Conservation (phyloP, 2,329 filamentous ascomycete species). For the Monilinia fructigena region DNA sequence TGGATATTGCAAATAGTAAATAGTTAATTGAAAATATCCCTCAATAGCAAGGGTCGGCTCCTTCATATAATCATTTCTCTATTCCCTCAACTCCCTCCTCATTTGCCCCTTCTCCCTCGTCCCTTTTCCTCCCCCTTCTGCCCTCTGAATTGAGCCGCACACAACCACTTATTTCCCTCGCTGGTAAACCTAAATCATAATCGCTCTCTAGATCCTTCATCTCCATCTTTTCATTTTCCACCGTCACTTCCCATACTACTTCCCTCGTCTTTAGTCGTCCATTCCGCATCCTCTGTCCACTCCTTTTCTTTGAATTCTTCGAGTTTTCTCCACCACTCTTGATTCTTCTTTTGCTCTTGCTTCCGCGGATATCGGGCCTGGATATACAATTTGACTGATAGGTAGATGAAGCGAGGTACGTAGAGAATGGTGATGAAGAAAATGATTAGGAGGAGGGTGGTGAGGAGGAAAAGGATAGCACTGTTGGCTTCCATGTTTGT, state of each 20-base stretch:
- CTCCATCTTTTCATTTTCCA: too few relatives aligned
- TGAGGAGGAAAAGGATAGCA: not conserved
- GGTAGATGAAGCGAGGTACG: not conserved
- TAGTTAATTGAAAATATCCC: not conserved
- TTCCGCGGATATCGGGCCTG: not conserved
- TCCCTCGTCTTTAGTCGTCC: too few relatives aligned
- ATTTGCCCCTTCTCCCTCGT: not conserved
- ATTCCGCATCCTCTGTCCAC: not conserved
- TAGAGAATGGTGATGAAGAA: not conserved
- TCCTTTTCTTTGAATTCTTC: not conserved
- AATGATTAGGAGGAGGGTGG: not conserved
- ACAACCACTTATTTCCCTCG: not conserved
- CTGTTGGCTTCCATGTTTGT: not conserved
- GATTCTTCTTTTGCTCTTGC: not conserved
- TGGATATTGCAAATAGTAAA: not conserved
- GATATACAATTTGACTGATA: not conserved
- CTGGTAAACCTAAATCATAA: not conserved
- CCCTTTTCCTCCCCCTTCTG: not conserved
- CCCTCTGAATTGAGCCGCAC: not conserved
- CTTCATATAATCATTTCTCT: not conserved
- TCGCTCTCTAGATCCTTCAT: not conserved
- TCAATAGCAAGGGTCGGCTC: not conserved
- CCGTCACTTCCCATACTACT: rapidly evolving
- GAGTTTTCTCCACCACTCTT: not conserved
- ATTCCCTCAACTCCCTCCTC: not conserved